Base-by-base conservation (phyloP, 208 protist genomes). In the Sergeia podlipaevii region DNA sequence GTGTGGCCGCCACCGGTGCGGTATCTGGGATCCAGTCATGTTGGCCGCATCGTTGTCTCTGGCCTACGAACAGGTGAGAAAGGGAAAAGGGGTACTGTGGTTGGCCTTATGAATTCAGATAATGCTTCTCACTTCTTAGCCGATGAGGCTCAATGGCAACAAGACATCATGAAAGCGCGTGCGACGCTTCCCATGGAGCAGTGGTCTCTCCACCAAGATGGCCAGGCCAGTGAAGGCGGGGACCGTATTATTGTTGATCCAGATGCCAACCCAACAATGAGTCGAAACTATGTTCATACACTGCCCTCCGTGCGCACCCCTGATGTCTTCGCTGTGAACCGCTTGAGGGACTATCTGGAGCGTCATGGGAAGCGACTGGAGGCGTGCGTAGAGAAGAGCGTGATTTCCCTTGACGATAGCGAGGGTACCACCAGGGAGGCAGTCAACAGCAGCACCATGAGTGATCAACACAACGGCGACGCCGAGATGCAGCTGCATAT, bases 281-380 rank as follows among this genome's bases (percentile, higher is more conserved):
- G 56, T 4, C 63, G 60, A 23, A 80, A 74, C 51, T 95, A 95
- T 52, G 69, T 80, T 2, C 88, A 95, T 70, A 91, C 89, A 13
- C 70, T 95, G 17, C 37, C 75, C n/a, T 70, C 69, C 10, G 82
- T 92, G 30, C 75, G 89, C 7, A 54, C 61, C 23, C 77, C 80
- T 0, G 89, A 95, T 44, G 43, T 27, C 7, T 63, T 70, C 41
- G 74, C 70, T 4, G 36, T 69, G 15, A 39, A 65, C 20, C 76
- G 89, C 1, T 58, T 93, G 11, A 61, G 66, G 2, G 89, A 95
- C 68, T 95, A 90, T 60, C 53, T 95, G n/a, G 85, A 95, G 63
- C 81, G 89, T 1, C 74, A 95, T 59, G 89, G 89, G 33, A 91
- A 85, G 56, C 39, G 61, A 8, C 41, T 79, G 3, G 75, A 87